Evolutionary conservation across 208 protist species (phyloP).

Genomic region (Jaenimonas drosophilae): DNA sequence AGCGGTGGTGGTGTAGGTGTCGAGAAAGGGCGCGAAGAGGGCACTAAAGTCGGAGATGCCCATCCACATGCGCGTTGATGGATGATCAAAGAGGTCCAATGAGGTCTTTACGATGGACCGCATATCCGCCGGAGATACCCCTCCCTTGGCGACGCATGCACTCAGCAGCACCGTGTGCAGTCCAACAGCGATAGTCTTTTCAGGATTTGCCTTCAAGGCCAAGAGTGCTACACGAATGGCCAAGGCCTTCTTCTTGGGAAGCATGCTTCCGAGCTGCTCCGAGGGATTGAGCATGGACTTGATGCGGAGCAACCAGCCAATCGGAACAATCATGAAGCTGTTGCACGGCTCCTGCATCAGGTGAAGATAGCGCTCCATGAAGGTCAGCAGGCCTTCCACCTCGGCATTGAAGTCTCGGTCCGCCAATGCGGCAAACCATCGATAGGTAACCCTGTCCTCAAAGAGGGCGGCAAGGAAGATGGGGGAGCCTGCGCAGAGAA

Average conservation of each 20-base stretch:
- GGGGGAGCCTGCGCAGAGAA: constrained; percentile 36
- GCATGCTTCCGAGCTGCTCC: constrained; percentile 30
- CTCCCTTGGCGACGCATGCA: constrained; percentile 15
- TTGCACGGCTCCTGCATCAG: constrained; percentile 29
- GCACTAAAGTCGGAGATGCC: constrained; percentile 51
- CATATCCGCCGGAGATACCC: constrained; percentile 15
- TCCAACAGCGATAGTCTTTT: constrained; percentile 27
- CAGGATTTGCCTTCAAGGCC: constrained; percentile 18
- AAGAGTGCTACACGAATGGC: constrained; percentile 50
- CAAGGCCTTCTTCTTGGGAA: constrained; percentile 36
- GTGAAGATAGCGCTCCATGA: constrained; percentile 46
- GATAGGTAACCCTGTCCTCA: constrained; percentile 15
- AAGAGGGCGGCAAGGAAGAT: constrained; percentile 30
- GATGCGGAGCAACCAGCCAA: constrained; percentile 81
- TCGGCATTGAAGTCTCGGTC: constrained; percentile 66
- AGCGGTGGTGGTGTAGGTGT: constrained; percentile 13
- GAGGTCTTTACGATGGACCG: constrained; percentile 27
- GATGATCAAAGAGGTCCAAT: constrained; percentile 56
- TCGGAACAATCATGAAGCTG: constrained; percentile 48
- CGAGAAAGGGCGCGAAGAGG: constrained; percentile 72
- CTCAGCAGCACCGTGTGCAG: constrained; percentile 52
- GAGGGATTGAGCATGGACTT: constrained; percentile 34
- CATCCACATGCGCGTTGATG: constrained; percentile 63
- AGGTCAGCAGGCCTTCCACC: constrained; percentile 43
- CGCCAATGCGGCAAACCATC: constrained; percentile 52